Percentiles rank a stretch among this genome's conserved stretches.
Evolutionary conservation across 495 filamentous ascomycete species (phyloP).

Genomic region (Hyaloscypha finlandica): DNA sequence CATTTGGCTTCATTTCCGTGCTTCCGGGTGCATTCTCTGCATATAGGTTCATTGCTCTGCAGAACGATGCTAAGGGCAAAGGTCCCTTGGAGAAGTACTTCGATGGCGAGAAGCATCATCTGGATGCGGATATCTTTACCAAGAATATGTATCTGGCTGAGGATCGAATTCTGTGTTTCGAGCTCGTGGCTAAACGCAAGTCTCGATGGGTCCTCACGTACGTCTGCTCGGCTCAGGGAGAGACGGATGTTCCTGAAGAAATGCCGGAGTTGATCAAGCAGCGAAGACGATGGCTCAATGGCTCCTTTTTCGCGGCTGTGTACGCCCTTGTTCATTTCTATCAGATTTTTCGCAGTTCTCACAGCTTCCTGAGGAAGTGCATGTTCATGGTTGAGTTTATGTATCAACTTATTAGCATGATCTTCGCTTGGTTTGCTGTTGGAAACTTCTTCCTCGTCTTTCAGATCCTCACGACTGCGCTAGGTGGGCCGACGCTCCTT

Average conservation of each 20-base stretch:
- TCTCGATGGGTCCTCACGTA: constrained; percentile 97
- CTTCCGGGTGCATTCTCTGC: constrained; percentile 46
- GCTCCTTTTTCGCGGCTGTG: constrained; percentile 95
- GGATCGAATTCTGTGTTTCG: constrained; percentile 98
- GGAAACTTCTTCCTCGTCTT: constrained; percentile 33
- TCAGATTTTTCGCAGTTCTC: constrained; percentile 91
- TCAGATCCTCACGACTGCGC: constrained; percentile 80
- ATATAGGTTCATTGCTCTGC: constrained; percentile 40
- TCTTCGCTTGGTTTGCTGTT: constrained; percentile 97
- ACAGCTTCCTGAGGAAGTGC: constrained; percentile 82
- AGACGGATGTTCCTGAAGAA: constrained; percentile 93
- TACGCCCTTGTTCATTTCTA: constrained; percentile 93
- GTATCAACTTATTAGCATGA: constrained; percentile 83
- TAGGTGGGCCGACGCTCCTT: constrained; percentile 77
- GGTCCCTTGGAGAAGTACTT: constrained; percentile 45
- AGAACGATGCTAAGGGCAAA: constrained; percentile 34
- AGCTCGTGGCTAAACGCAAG: constrained; percentile 89
- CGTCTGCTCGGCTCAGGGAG: constrained; percentile 89
- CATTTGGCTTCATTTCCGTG: constrained; percentile 45
- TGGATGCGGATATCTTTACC: constrained; percentile 44
- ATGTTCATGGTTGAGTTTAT: constrained; percentile 91
- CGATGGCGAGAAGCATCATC: constrained; percentile 41
- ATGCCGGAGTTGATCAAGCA: constrained; percentile 94
- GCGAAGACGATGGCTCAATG: constrained; percentile 93
- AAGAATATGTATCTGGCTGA: constrained; percentile 61